A percentile compares a stretch with the other conserved stretches of the same genome.
Evolutionary conservation across 768 basidiomycete species (phyloP).

Genomic region (Pulveroboletus sp.): DNA sequence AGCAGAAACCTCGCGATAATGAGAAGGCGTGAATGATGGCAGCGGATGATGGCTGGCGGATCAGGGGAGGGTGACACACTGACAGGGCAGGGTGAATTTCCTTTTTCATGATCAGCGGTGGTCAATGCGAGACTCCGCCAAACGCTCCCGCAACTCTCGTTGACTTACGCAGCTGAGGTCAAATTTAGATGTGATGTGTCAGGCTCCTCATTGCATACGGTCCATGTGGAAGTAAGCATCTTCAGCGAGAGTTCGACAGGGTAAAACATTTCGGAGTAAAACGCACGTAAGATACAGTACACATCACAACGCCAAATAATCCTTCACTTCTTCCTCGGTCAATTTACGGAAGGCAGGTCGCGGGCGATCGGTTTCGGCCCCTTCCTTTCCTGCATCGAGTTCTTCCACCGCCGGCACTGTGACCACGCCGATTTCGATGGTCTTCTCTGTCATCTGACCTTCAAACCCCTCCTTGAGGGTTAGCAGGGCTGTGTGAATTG

Average conservation of each 20-base stretch:
- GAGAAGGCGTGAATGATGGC: slow-evolving; percentile 30
- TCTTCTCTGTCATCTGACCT: slow-evolving; percentile 99
- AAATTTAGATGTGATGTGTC: slow-evolving; percentile 5
- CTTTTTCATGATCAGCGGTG: slow-evolving; percentile 29
- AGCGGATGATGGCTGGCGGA: slow-evolving; percentile 23
- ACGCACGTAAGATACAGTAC: slow-evolving; percentile 32
- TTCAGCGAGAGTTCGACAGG: slow-evolving; percentile 15
- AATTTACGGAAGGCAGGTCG: slow-evolving; percentile 93
- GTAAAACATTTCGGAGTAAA: slow-evolving; percentile 17
- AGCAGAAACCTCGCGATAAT: slow-evolving; percentile 29
- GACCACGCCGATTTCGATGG: slow-evolving; percentile 96
- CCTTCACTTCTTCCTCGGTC: slow-evolving; percentile 93
- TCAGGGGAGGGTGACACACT: slow-evolving; percentile 29
- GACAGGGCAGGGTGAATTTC: slow-evolving; percentile 16
- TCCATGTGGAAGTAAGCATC: slow-evolving; percentile 8
- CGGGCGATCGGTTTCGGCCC: slow-evolving; percentile 62
- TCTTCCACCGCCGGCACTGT: slow-evolving; percentile 74
- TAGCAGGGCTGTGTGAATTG: slow-evolving; percentile 95
- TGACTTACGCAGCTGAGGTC: slow-evolving; percentile 2
- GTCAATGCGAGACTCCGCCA: slow-evolving; percentile 8
- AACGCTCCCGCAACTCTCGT: slow-evolving; percentile 7
- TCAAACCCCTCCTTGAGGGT: slow-evolving; percentile 99
- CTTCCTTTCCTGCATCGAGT: slow-evolving; percentile 60
- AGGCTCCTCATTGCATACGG: slow-evolving; percentile 3
- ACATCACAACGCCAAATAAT: slow-evolving; percentile 82